Base-by-base conservation (phyloP, 2,329 filamentous ascomycete genomes). In the Myriangium duriaei region DNA sequence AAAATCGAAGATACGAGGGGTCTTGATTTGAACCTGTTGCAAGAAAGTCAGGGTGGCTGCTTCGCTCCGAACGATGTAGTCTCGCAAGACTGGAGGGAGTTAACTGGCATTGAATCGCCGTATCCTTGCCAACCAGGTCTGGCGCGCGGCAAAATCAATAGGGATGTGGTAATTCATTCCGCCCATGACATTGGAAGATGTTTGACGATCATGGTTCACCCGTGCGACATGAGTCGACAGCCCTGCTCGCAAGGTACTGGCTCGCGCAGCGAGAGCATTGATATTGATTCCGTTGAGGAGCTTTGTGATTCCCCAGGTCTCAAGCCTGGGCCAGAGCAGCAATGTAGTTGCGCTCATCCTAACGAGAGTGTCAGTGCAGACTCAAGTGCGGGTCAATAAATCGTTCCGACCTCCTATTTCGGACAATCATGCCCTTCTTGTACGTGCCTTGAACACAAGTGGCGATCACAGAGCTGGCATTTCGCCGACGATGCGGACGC, bases 51-150 rank as follows among this genome's bases (percentile, higher is more conserved):
- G 14, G 2, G 38, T 36, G 11, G 38, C 38, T 13, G 11, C 30
- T 15, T 40, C 38, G 32, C 38, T 40, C 14, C 21, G 16, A 13
- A 40, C n/a, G 11, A 40, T 14, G 13, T 40, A 35, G 6, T 40
- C 38, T 15, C 30, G n/a, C 38, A 40, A 7, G 1, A 35, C 13
- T 4, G 14, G 9, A 11, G 38, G 32, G 14, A 24, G 11, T 12
- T 40, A 14, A 10, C 10, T 13, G 32, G 35, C 29, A 4, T 10
- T 16, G 11, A 12, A 30, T 2, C 32, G 6, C 11, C 32, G 38
- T 1, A 17, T 35, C 9, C 38, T 32, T 5, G 35, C 11, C 7
- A 40, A 32, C 32, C 38, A 40, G 4, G 4, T 6, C 3, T 15
- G 16, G 10, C 26, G 14, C 16, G 34, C 38, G 4, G 29, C 32